These are phyloP conservation scores for Yamadazyma scolyti DNA, from an alignment of 805 yeast genomes.

Conservation along the genomic window DNA sequence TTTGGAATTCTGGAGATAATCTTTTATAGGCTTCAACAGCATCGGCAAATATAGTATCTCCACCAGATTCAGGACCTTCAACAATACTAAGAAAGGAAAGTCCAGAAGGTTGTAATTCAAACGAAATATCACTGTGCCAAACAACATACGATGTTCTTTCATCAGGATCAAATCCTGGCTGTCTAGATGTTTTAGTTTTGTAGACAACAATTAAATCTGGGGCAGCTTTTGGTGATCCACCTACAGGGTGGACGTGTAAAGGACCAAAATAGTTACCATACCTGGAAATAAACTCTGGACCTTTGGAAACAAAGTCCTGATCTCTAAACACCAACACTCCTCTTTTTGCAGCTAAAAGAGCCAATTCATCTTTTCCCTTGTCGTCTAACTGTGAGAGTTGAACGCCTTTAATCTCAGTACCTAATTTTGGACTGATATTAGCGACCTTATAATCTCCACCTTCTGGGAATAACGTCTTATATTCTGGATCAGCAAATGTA, in stretches of 20 bases:
- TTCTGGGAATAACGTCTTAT: conserved; percentile 46
- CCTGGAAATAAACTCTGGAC: conserved; percentile 28
- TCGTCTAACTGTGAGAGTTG: conserved; percentile 53
- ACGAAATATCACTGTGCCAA: conserved; percentile 37
- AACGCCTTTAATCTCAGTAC: conserved; percentile 59
- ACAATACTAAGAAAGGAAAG: conserved; percentile 33
- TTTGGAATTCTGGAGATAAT: conserved; percentile 34
- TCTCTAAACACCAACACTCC: conserved; percentile 65
- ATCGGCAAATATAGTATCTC: conserved; percentile 38
- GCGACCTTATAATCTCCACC: conserved; percentile 25
- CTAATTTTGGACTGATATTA: conserved; percentile 62
- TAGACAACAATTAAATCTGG: conserved; percentile 29
- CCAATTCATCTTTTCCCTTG: conserved; percentile 63
- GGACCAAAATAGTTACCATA: conserved; percentile 35
- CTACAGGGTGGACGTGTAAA: conserved; percentile 46
- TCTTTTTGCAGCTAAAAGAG: conserved; percentile 60
- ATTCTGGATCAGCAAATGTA: conserved; percentile 50
- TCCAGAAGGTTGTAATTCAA: conserved; percentile 41
- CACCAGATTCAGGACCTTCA: conserved; percentile 37
- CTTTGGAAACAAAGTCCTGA: conserved; percentile 52
- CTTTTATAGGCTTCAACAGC: conserved; percentile 38
- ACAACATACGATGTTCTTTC: conserved; percentile 25
- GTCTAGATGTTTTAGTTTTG: conserved; percentile 16
- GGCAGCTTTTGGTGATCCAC: conserved; percentile 30
- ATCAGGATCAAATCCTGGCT: conserved; percentile 12